Base-by-base conservation (phyloP, 225 moss, liverwort and hornwort genomes). In the Pleurozium schreberi region DNA sequence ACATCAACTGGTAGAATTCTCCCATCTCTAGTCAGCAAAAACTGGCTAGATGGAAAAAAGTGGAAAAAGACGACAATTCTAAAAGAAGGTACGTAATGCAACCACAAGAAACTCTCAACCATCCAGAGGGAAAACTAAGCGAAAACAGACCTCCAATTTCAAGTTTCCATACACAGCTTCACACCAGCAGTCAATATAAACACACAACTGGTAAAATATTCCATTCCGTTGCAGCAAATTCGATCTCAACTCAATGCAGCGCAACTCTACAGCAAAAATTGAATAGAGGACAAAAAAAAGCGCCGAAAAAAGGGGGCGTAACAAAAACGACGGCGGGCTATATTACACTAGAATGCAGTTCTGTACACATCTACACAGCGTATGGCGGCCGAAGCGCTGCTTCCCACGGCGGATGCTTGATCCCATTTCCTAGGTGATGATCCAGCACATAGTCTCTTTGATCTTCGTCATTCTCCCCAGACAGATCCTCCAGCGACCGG, bases 381-480 rank as follows among this genome's bases (percentile, higher is more conserved):
- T 70, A 60, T 17, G 70, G 65, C 26, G 75, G 65, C 43, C 63
- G 65, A 21, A 63, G 75, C 43, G 55, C 75, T 26, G 75, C 80
- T 79, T 80, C 85, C 89, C 89, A 89, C 19, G 89, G 84, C 20
- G 38, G 28, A 33, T 86, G 45, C 81, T 92, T 92, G 13, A 78
- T 17, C 73, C 88, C 87, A 13, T 49, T 84, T 12, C 60, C 47
- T 30, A 83, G 18, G 36, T 60, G 64, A 38, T 55, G 81, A 38
- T 81, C 22, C 14, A 80, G 47, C 49, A 22, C 75, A 5, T 61
- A 84, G 11, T 52, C 89, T 8, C 58, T 87, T 55, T 92, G 92
- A 52, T 92, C 92, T 13, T 90, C 87, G 26, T 94, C 94, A 13
- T 91, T 92, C 88, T 94, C 94, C 13, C 94, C 94, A 4, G 94